Evolutionary conservation across 176 grass and related monocot genomes (phyloP).

Genomic region (Triticum timopheevii): DNA sequence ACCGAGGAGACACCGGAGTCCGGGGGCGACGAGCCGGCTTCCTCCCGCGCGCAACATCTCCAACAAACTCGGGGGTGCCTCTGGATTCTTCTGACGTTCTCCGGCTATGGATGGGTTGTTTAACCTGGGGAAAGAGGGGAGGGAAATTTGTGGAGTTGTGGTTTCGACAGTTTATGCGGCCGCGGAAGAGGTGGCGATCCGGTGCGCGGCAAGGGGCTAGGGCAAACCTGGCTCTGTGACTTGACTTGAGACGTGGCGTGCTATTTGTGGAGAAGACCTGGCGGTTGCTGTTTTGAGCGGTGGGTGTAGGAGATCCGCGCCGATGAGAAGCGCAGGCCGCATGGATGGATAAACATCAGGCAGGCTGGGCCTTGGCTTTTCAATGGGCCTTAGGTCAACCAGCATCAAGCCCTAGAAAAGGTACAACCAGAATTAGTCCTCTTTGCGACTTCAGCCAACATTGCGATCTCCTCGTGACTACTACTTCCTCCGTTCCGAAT

Average conservation of each 20-base stretch:
- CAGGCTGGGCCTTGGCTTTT: background rate
- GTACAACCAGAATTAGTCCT: no score
- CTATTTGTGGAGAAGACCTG: background rate
- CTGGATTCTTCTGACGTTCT: slow-evolving; percentile 31
- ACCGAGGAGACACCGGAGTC: slow-evolving; percentile 37
- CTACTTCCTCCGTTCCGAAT: no score
- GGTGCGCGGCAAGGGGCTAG: background rate
- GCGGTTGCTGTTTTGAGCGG: background rate
- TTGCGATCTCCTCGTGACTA: no score
- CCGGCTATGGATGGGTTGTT: slow-evolving; percentile 14
- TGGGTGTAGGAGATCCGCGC: background rate
- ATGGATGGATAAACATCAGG: background rate
- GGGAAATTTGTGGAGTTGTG: slow-evolving; percentile 23
- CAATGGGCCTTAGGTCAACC: slow-evolving; percentile 3
- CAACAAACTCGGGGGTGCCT: slow-evolving; percentile 22
- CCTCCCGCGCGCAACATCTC: slow-evolving; percentile 61
- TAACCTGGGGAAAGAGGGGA: background rate
- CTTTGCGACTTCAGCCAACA: no score
- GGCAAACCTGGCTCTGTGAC: background rate
- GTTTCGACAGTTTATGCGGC: slow-evolving; percentile 29
- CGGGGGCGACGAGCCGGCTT: slow-evolving; percentile 36
- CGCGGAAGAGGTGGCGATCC: slow-evolving; percentile 19
- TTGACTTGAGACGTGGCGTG: background rate
- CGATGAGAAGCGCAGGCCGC: background rate
- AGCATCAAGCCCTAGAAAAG: no score